These are phyloP conservation scores for Trichoderma afroharzianum DNA, from an alignment of 2,329 filamentous ascomycete genomes.

Conservation along the genomic window DNA sequence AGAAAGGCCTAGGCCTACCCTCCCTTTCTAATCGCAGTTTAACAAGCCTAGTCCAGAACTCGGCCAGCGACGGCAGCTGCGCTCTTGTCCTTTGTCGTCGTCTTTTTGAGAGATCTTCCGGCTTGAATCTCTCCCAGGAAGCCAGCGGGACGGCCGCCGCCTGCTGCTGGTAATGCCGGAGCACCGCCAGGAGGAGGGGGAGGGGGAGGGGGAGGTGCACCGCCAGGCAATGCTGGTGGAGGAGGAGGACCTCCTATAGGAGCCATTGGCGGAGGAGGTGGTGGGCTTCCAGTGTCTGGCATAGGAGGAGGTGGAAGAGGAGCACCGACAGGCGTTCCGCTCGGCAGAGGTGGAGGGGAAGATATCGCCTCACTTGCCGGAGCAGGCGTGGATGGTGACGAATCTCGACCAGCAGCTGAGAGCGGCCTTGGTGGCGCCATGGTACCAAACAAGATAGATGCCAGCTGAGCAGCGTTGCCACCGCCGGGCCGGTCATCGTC, in stretches of 20 bases:
- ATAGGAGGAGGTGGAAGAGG: constrained; percentile 31
- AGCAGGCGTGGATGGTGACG: constrained; percentile 38
- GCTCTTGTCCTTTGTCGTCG: constrained; percentile 85
- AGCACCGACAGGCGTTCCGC: constrained; percentile 26
- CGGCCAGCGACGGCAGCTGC: constrained; percentile 67
- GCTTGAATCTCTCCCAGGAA: constrained; percentile 80
- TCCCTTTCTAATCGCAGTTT: not conserved
- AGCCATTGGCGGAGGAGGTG: constrained; percentile 31
- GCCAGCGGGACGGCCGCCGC: constrained; percentile 53
- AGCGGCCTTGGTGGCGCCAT: constrained; percentile 92
- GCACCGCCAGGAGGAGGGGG: constrained; percentile 44
- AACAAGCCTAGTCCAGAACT: constrained; percentile 53
- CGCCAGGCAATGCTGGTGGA: constrained; percentile 33
- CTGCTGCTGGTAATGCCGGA: constrained; percentile 43
- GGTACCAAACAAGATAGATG: constrained; percentile 91
- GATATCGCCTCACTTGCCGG: constrained; percentile 39
- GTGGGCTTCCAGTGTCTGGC: constrained; percentile 22
- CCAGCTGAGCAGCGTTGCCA: constrained; percentile 83
- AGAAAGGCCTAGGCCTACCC: not conserved
- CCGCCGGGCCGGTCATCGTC: constrained; percentile 77
- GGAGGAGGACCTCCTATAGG: constrained; percentile 29
- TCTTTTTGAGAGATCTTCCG: constrained; percentile 79
- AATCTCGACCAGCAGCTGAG: constrained; percentile 74
- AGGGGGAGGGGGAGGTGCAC: constrained; percentile 40
- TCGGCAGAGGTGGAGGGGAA: constrained; percentile 37